These are phyloP conservation scores for bread wheat (Triticum aestivum) DNA, from an alignment of 176 grass and related monocot genomes.

Conservation along the genomic window IWGSC_CS_RefSeq_v2.1 NC_057803.1:561308662-561309161, in stretches of 20 bases:
- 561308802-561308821: background rate
- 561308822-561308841: background rate
- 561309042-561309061: background rate
- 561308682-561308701: background rate
- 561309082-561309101: background rate
- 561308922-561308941: background rate
- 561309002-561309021: background rate
- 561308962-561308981: background rate
- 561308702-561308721: background rate
- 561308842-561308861: background rate
- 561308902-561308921: background rate
- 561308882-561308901: background rate
- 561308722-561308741: background rate
- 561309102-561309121: background rate
- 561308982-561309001: background rate
- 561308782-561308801: background rate
- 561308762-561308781: conserved; percentile 3
- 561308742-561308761: background rate
- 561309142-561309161: conserved; percentile 83
- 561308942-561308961: background rate
- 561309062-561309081: conserved; percentile 10
- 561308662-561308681: background rate
- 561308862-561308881: background rate
- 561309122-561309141: conserved; percentile 91
- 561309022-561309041: background rate